Evolutionary conservation across 1,284 basidiomycete genomes (phyloP), one percentile per base, ranked within the genome.

Genomic region (Veloboletus limbatus): DNA sequence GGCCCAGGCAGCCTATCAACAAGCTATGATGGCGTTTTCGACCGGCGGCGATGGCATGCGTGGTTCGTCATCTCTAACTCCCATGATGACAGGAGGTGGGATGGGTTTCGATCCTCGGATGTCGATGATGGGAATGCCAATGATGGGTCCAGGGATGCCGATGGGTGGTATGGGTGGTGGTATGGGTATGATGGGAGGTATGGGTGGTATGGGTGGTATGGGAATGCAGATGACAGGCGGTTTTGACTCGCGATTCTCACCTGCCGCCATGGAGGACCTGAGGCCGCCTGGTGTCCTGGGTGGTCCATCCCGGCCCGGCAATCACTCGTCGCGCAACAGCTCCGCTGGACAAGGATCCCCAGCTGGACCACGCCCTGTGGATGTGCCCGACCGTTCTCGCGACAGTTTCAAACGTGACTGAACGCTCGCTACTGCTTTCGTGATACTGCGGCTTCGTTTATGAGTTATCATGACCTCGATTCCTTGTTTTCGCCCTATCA

Each of bases 1-100:
- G 1, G 79, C 88, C 16, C 85, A 88, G 45, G 88, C 91, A 62
- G 92, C 92, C 0, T 95, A 94, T 63, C 87, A 89, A 62, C 87
- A 89, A 64, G 89, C 92, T 17, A 92, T 95, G 88, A 82, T 91
- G 76, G 79, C 86, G 32, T 91, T 90, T 69, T 93, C 90, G 3
- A 81, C 89, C 53, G 76, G 76, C 22, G 88, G 83, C 13, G 85
- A 63, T 43, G 75, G 68, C 16, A 69, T 65, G 26, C 57, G 62
- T n/a, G 65, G 64, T 39, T 39, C 62, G 16, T 54, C 66, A 22
- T 57, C 60, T 14, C 54, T 80, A 53, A 74, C 73, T 46, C 78
- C 78, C 24, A 79, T 78, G 71, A 79, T 82, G 81, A 76, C 78
- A 3, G 76, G 78, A 24, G 67, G 62, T 17, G 67, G 65, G 8